A percentile compares a stretch with the other conserved stretches of the same genome.
Evolutionary conservation across 2,329 filamentous ascomycete genomes (phyloP).

Genomic region (Neoascochyta sp.): DNA sequence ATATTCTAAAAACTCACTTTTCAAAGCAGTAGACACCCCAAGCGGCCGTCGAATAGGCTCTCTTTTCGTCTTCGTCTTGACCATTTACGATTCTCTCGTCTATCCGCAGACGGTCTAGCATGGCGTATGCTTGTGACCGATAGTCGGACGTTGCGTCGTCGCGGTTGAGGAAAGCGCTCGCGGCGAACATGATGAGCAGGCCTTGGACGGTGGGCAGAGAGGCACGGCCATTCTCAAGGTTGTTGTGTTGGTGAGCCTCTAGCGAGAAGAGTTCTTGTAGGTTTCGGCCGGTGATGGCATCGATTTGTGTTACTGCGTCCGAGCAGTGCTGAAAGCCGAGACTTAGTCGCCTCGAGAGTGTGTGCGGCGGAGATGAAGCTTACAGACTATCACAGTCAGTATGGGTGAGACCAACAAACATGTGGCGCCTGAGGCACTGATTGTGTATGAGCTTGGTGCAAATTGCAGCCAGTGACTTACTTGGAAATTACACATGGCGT

Average conservation of each 20-base stretch:
- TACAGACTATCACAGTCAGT: neutral
- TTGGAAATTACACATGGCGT: slow-evolving; percentile 1
- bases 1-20: too few relatives aligned
- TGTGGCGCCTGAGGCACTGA: neutral
- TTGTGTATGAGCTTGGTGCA: neutral
- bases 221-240: neutral
- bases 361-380: neutral
- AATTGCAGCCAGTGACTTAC: neutral
- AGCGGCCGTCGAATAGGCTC: neutral
- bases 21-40: neutral
- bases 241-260: neutral
- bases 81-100: neutral
- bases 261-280: neutral
- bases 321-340: neutral
- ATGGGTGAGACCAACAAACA: neutral
- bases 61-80: neutral
- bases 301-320: neutral
- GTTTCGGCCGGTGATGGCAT: slow-evolving; percentile 1
- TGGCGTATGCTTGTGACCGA: neutral
- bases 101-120: neutral
- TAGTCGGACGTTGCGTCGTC: neutral
- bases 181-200: neutral
- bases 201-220: neutral
- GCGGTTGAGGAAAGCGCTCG: neutral
- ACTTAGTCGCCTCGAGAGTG: neutral